Percentiles rank a stretch among this genome's conserved stretches.
Conservation (phyloP, 2,329 filamentous ascomycete genomes). For the Coniella vitis region DNA sequence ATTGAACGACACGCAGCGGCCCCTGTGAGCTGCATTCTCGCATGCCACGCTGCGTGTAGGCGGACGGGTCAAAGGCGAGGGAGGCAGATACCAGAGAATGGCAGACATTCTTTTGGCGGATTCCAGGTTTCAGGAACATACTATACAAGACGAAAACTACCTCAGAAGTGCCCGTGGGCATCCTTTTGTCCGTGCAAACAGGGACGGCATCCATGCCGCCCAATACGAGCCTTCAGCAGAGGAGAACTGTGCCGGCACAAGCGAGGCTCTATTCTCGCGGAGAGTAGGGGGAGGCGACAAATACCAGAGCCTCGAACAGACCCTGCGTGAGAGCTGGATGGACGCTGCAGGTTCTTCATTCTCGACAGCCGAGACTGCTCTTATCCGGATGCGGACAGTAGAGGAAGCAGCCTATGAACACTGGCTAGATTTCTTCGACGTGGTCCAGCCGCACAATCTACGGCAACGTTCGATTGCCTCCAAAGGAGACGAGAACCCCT, state of each 20-base stretch:
- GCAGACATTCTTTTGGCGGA: no score
- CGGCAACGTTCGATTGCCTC: conserved; percentile 2
- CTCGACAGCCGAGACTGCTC: background rate
- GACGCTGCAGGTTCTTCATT: background rate
- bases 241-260: conserved; percentile 16
- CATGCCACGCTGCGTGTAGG: no score
- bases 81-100: no score
- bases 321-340: conserved; percentile 19
- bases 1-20: no score
- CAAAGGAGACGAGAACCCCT: conserved; percentile 4
- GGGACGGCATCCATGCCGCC: no score
- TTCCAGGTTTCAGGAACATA: no score
- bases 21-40: no score
- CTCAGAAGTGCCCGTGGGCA: no score
- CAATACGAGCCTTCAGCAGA: no score
- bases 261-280: background rate
- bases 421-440: conserved; percentile 32
- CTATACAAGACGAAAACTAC: no score
- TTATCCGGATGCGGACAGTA: conserved; percentile 16
- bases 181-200: no score
- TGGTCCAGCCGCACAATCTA: conserved; percentile 14
- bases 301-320: conserved; percentile 23
- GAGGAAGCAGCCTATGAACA: conserved; percentile 22
- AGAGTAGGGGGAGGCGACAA: conserved; percentile 13
- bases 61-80: no score